A percentile compares a stretch with the other conserved stretches of the same genome.
Evolutionary conservation across 257 asterid species (phyloP).

Genomic region (Solanum chaucha): DNA sequence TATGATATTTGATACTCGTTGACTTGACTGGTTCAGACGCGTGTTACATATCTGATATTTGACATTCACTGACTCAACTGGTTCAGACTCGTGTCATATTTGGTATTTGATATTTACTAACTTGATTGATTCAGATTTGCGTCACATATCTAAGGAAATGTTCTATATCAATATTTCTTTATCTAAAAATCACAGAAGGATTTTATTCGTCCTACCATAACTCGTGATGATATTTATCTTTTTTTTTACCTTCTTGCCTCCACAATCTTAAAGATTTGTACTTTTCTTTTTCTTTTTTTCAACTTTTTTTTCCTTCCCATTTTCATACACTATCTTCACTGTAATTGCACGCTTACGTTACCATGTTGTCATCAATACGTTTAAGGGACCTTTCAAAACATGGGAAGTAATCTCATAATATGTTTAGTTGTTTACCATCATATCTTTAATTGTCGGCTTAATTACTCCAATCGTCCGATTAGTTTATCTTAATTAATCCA

Average conservation of each 20-base stretch:
- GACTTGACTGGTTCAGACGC: not conserved
- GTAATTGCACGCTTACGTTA: slow-evolving; percentile 71
- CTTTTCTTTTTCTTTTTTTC: not conserved
- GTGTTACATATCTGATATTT: too few species aligned
- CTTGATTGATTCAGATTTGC: not conserved
- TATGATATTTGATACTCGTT: not conserved
- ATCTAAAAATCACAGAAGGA: not conserved
- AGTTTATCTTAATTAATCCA: not conserved
- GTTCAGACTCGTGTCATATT: not conserved
- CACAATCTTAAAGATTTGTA: not conserved
- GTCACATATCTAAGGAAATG: not conserved
- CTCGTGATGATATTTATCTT: fast-evolving
- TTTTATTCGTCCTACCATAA: not conserved
- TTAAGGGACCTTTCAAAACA: slow-evolving; percentile 13
- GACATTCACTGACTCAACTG: not conserved
- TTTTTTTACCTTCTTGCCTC: not conserved
- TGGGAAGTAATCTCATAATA: slow-evolving; percentile 2
- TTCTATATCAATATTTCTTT: not conserved
- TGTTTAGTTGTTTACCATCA: not conserved
- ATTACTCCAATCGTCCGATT: not conserved
- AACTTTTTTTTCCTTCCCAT: not conserved
- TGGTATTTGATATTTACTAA: too few species aligned
- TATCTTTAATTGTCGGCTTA: not conserved
- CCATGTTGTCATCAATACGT: slow-evolving; percentile 61
- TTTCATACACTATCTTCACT: slow-evolving; percentile 21